These are phyloP conservation scores for Sporisorium scitamineum DNA, from an alignment of 1,284 basidiomycete species.

Conservation along the genomic window DNA sequence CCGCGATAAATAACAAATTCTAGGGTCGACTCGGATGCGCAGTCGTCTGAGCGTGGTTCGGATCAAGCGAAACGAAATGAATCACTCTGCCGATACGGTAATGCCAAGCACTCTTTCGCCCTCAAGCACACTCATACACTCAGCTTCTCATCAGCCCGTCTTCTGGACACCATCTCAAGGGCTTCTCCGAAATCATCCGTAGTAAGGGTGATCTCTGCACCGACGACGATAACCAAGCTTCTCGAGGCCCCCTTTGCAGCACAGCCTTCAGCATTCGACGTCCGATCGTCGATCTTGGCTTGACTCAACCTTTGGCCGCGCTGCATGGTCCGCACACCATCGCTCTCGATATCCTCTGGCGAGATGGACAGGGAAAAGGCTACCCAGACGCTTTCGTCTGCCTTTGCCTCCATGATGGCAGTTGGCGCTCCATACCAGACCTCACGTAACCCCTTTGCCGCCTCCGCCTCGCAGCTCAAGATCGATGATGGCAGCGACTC, in stretches of 20 bases:
- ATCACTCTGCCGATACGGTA: neutral
- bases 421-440: conserved; percentile 37
- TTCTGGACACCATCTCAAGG: neutral
- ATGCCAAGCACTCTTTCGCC: conserved; percentile 11
- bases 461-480: conserved; percentile 21
- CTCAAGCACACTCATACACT: neutral
- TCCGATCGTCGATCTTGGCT: conserved; percentile 1
- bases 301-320: neutral
- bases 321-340: conserved; percentile 38
- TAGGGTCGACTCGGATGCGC: neutral
- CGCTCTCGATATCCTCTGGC: conserved; percentile 23
- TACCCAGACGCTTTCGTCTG: conserved; percentile 32
- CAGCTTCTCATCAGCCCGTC: neutral
- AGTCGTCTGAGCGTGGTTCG: conserved; percentile 9
- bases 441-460: conserved; percentile 16
- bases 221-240: neutral
- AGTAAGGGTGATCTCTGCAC: neutral
- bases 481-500: conserved; percentile 30
- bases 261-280: neutral
- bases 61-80: neutral
- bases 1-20: neutral
- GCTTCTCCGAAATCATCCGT: neutral
- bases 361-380: conserved; percentile 38
- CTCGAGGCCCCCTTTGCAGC: neutral
- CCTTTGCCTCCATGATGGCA: conserved; percentile 47